These are phyloP conservation scores for Knoxia roxburghii DNA, from an alignment of 257 asterid genomes.

Conservation along the genomic window DNA sequence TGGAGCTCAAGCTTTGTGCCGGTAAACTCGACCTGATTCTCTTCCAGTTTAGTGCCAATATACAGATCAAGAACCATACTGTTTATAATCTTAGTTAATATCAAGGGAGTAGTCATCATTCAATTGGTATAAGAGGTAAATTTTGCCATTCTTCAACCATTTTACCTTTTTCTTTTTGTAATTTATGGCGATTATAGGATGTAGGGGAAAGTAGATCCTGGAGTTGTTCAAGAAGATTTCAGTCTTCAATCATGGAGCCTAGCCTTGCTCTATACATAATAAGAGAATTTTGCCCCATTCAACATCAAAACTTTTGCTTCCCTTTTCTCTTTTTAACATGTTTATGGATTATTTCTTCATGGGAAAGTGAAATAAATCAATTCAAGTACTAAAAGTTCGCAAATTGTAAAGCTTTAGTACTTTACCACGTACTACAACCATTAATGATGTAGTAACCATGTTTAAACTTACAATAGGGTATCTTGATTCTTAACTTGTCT, in stretches of 20 bases:
- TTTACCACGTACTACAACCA: no score
- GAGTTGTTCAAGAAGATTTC: not conserved
- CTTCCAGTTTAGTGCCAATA: slow-evolving; percentile 7
- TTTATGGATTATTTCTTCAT: no score
- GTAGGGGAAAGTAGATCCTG: not conserved
- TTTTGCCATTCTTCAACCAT: slow-evolving; percentile 9
- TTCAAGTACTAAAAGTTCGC: no score
- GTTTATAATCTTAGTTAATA: slow-evolving; percentile 33
- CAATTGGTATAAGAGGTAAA: slow-evolving; percentile 17
- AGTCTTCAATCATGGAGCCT: slow-evolving; percentile 1
- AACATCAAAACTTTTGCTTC: not conserved
- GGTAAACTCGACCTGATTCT: slow-evolving; percentile 4
- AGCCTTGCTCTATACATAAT: not conserved
- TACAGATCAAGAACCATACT: slow-evolving; percentile 17
- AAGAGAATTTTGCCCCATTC: not conserved
- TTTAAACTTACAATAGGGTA: no score
- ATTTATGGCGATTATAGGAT: slow-evolving; percentile 2
- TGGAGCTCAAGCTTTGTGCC: not conserved
- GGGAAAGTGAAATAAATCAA: no score
- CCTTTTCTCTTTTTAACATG: not conserved
- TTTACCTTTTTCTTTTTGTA: slow-evolving; percentile 14
- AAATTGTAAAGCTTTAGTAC: no score
- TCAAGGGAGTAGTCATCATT: slow-evolving; percentile 22
- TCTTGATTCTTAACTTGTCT: not conserved
- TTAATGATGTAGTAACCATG: no score